These are phyloP conservation scores for Jatropha multifida DNA, from an alignment of 441 rosid species.

Conservation along the genomic window DNA sequence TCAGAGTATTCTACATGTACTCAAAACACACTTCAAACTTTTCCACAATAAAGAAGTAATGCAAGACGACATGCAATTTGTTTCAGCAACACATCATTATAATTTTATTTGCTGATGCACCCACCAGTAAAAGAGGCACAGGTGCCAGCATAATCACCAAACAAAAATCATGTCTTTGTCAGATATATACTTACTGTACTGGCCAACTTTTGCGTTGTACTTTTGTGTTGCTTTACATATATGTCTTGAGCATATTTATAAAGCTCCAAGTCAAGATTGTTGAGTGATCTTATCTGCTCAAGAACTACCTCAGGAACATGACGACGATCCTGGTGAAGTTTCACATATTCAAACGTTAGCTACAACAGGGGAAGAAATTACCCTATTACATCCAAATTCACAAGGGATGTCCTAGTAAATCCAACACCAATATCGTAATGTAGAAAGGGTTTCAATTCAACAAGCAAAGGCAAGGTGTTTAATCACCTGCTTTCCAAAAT, in stretches of 20 bases:
- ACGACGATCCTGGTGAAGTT: conserved; percentile 62
- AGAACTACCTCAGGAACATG: conserved; percentile 55
- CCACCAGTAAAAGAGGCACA: background rate
- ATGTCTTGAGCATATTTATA: conserved; percentile 73
- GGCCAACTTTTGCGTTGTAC: conserved; percentile 27
- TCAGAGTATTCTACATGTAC: background rate
- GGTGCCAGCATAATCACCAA: conserved; percentile 6
- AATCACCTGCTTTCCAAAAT: conserved; percentile 2
- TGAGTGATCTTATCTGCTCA: conserved; percentile 66
- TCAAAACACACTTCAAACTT: background rate
- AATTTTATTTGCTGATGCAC: background rate
- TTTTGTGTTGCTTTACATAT: conserved; percentile 58
- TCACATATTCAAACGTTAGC: conserved; percentile 4
- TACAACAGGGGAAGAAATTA: background rate
- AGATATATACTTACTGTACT: conserved; percentile 38
- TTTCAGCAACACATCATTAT: background rate
- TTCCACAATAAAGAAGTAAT: background rate
- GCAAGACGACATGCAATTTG: background rate
- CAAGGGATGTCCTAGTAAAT: background rate
- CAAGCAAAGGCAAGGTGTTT: background rate
- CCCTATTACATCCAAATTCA: background rate
- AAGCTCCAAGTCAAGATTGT: conserved; percentile 79
- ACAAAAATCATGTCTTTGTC: background rate
- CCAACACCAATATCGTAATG: background rate
- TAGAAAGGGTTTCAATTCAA: background rate